phyloP scores from a whole-genome alignment of 176 grass and related monocot genomes.

The Avena insularis region DNA sequence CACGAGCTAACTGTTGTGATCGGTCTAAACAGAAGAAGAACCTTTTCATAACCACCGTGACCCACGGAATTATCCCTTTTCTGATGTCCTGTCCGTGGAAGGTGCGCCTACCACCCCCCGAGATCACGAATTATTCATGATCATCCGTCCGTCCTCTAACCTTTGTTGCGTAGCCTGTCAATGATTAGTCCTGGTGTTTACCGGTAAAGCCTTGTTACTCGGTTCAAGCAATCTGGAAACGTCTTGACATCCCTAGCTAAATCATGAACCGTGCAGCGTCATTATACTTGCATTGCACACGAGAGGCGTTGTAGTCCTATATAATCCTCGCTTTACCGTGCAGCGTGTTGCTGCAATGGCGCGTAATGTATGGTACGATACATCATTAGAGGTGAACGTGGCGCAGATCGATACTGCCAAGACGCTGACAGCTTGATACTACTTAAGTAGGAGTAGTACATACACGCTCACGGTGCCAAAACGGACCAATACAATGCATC shows the following conservation, averaged over 20 bases:
- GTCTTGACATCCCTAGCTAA: background rate
- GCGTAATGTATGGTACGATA: background rate
- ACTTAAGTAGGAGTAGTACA: too few species aligned
- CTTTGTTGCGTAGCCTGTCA: background rate
- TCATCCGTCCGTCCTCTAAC: background rate
- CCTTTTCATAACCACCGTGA: conserved; percentile 46
- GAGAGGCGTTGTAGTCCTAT: background rate
- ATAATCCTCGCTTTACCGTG: background rate
- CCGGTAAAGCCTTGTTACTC: background rate
- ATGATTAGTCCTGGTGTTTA: background rate
- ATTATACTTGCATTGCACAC: background rate
- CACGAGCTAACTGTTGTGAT: background rate
- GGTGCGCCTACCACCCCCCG: conserved; percentile 55
- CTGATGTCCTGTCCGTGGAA: conserved; percentile 44
- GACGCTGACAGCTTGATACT: background rate
- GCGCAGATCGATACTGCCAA: background rate
- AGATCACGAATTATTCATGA: conserved; percentile 16
- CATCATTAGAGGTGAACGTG: background rate
- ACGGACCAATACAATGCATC: background rate
- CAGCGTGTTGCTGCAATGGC: background rate
- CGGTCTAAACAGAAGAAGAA: background rate
- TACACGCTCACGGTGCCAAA: background rate
- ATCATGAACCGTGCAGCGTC: background rate
- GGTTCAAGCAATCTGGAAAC: background rate
- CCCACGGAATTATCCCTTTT: conserved; percentile 16